Evolutionary conservation across 306 rosid genomes (phyloP), one percentile per base, ranked within the genome.

Genomic region (Datisca glomerata): DNA sequence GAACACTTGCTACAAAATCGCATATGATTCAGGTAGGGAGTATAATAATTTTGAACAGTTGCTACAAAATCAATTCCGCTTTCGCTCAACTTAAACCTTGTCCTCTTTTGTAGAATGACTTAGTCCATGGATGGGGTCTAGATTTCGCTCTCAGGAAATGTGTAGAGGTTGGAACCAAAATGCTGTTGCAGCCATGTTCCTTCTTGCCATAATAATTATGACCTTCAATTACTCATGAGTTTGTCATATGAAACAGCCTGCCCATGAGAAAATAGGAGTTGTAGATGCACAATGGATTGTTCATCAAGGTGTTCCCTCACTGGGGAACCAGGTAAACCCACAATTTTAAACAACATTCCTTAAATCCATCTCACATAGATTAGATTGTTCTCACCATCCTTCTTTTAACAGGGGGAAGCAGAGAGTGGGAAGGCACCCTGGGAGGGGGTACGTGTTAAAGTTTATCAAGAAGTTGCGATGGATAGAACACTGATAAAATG

Each of bases 61-160:
- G 8, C 58, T 12, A 31, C 37, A 18, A 11, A 7, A 8, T 31
- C 3, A 8, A 8, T 31, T 31, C 36, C 36, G 2, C 21, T 41
- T 42, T 18, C 3, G 33, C 33, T 39, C 18, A n/a, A 38, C 43
- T 51, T 3, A 24, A 17, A 24, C 23, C 2, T 44, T 32, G 17
- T 41, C 51, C 43, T 42, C 21, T 28, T 17, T 29, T 52, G 55
- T 56, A 87, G 97, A 87, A 83, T 64, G 94, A 87, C 64, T 73
- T 83, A 33, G 59, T 87, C 47, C 97, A 87, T 60, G 97, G 97
- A 52, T 87, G 97, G 97, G 97, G 97, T 29, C 78, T 87, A 13
- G 97, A 87, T 66, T 83, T 87, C 57, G 80, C 85, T 40, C 83
- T 87, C 16, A 57, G 93, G 60, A 68, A 41, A 63, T 87, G 97